These are phyloP conservation scores for Globisporangium irregulare DNA, from an alignment of 352 stramenopile species.

Conservation along the genomic window DNA sequence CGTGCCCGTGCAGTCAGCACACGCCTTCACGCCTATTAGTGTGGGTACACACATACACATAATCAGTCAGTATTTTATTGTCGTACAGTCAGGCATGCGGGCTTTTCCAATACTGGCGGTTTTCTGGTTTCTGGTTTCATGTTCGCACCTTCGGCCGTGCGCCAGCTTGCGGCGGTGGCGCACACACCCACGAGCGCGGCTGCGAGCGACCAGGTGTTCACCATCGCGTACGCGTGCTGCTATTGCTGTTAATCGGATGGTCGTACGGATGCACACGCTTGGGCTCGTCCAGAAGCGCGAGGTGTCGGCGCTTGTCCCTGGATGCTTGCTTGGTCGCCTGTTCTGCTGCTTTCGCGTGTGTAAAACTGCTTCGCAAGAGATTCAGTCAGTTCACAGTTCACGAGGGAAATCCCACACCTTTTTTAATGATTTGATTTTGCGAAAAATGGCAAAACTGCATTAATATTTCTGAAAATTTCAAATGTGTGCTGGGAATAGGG, in stretches of 20 bases:
- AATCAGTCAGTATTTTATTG: neutral
- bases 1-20: constrained; percentile 41
- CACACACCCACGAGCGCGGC: constrained; percentile 1
- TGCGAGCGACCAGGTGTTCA: constrained; percentile 2
- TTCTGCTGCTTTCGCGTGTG: neutral
- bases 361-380: neutral
- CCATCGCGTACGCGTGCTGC: neutral
- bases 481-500: too few species aligned
- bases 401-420: too few species aligned
- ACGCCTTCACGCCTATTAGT: constrained; percentile 36
- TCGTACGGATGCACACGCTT: neutral
- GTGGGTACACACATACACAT: neutral
- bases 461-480: too few species aligned
- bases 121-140: neutral
- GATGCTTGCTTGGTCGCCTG: neutral
- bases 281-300: neutral
- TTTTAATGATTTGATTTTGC: too few species aligned
- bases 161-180: constrained; percentile 1
- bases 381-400: constrained; percentile 1
- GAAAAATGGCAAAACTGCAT: too few species aligned
- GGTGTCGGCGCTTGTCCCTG: neutral
- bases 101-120: neutral
- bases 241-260: neutral
- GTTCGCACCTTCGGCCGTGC: constrained; percentile 10
- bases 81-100: neutral